Evolutionary conservation across 106 monocot genomes (phyloP).

Genomic region (Alisma plantagoaquatica): DNA sequence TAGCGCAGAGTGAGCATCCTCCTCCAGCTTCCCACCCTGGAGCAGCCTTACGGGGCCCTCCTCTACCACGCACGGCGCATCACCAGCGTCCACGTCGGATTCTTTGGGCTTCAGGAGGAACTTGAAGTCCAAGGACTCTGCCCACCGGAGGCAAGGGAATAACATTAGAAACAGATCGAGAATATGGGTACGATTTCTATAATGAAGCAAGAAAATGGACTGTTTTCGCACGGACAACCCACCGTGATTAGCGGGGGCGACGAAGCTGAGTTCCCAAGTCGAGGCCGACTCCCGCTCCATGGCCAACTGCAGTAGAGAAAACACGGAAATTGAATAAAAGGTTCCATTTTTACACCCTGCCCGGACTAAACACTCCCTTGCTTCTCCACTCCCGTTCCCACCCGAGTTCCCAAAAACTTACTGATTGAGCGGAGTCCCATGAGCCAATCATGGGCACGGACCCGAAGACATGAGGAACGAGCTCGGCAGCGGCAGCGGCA

Average conservation of each 20-base stretch:
- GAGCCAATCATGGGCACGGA: constrained; percentile 70
- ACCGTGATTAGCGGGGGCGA: constrained; percentile 88
- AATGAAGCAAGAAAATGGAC: not conserved
- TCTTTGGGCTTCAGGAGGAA: constrained; percentile 83
- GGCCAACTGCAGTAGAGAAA: constrained; percentile 24
- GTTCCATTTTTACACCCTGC: not conserved
- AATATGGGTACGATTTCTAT: not conserved
- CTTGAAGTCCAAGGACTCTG: constrained; percentile 86
- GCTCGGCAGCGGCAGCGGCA: constrained; percentile 21
- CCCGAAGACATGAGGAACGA: constrained; percentile 74
- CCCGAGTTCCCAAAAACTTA: not conserved
- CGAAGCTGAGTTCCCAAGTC: constrained; percentile 91
- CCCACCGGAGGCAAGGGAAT: not conserved
- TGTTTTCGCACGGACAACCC: not conserved
- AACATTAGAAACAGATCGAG: not conserved
- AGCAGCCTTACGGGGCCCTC: constrained; percentile 73
- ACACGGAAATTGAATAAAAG: not conserved
- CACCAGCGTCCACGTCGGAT: no score
- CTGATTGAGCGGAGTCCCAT: constrained; percentile 70
- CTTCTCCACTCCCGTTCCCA: not conserved
- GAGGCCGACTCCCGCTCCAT: constrained; percentile 83
- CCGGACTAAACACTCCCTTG: not conserved
- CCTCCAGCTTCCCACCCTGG: constrained; percentile 47
- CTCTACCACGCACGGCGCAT: constrained; percentile 67
- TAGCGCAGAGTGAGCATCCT: constrained; percentile 43